phyloP scores from a whole-genome alignment of 179 eudicot species.

The Silene coronaria region DNA sequence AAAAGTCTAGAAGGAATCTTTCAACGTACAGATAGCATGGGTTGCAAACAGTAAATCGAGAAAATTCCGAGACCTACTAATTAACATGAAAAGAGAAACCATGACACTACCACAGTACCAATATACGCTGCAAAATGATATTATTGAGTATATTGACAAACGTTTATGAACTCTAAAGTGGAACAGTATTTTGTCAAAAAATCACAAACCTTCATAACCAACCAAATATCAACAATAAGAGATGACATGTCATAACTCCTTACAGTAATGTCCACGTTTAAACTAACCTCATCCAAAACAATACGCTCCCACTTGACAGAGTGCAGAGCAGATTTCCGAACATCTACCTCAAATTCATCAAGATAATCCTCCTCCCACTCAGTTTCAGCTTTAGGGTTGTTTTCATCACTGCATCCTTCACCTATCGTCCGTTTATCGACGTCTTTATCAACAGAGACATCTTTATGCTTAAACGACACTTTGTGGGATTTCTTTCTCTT shows the following conservation, averaged over 20 bases:
- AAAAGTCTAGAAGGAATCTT: background rate
- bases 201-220: background rate
- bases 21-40: background rate
- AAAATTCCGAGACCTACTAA: background rate
- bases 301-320: slow-evolving; percentile 84
- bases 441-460: slow-evolving; percentile 17
- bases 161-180: too few relatives aligned
- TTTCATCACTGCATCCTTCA: slow-evolving; percentile 11
- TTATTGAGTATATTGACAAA: too few relatives aligned
- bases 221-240: background rate
- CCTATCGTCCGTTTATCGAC: slow-evolving; percentile 24
- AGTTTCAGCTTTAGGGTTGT: slow-evolving; percentile 14
- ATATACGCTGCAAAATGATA: background rate
- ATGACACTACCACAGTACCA: background rate
- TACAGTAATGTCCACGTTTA: background rate
- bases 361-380: slow-evolving; percentile 28
- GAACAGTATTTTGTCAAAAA: too few relatives aligned
- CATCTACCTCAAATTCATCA: slow-evolving; percentile 25
- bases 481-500: slow-evolving; percentile 33
- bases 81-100: background rate
- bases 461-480: slow-evolving; percentile 19
- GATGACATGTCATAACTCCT: background rate
- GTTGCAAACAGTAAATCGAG: background rate
- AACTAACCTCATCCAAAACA: slow-evolving; percentile 78
- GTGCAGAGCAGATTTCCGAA: slow-evolving; percentile 58